Percentiles rank a stretch among this genome's conserved stretches.
phyloP scores from a whole-genome alignment of 352 stramenopile genomes.

The Thalassiosira exigua region DNA sequence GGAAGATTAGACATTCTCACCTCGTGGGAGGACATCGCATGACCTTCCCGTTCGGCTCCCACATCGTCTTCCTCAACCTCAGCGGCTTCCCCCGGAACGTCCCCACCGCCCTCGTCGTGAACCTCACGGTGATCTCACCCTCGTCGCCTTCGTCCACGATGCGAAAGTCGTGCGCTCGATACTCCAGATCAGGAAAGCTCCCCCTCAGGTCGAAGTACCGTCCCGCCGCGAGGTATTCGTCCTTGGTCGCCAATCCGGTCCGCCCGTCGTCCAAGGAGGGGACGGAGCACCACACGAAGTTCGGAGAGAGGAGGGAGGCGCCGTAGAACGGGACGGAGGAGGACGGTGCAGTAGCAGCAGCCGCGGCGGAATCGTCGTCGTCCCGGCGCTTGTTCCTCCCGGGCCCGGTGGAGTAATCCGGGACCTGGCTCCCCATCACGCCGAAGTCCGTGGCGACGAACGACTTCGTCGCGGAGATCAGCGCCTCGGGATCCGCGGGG shows the following conservation, averaged over 20 bases:
- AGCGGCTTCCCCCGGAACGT: conserved; percentile 52
- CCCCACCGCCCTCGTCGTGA: conserved; percentile 52
- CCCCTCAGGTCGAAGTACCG: conserved; percentile 61
- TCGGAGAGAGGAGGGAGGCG: conserved; percentile 21
- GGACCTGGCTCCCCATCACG: conserved; percentile 10
- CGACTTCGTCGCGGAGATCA: conserved; percentile 37
- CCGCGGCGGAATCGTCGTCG: background rate
- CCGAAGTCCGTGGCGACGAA: conserved; percentile 46
- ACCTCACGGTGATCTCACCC: conserved; percentile 44
- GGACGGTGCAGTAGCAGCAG: background rate
- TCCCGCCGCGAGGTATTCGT: conserved; percentile 62
- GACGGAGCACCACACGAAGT: conserved; percentile 35
- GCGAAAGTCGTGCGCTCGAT: conserved; percentile 66
- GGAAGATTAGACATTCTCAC: too few relatives aligned
- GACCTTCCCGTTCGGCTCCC: conserved; percentile 49
- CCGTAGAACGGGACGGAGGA: conserved; percentile 8
- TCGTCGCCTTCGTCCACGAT: conserved; percentile 34
- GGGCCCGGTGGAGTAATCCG: conserved; percentile 33
- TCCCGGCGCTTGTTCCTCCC: conserved; percentile 17
- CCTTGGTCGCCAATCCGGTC: conserved; percentile 41
- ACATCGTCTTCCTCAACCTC: conserved; percentile 35
- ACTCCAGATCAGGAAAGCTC: conserved; percentile 68
- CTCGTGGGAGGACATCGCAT: conserved; percentile 64
- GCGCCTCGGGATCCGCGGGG: conserved; percentile 26
- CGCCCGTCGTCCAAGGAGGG: conserved; percentile 41